These are phyloP conservation scores for Beta lomatogona DNA, from an alignment of 179 eudicot species.

Conservation along the genomic window DNA sequence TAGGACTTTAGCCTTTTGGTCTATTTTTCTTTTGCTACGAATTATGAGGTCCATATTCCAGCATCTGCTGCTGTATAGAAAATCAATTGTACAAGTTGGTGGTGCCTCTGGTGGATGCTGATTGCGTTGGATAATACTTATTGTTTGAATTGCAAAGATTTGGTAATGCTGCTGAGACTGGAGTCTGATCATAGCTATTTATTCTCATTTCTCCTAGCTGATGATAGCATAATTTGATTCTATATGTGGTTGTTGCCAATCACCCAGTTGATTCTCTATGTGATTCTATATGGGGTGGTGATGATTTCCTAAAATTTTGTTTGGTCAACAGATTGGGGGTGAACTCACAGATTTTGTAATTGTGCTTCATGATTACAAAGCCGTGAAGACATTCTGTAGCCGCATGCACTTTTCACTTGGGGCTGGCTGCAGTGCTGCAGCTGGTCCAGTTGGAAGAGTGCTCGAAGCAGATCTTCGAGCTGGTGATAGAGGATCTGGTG, in stretches of 20 bases:
- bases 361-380: conserved; percentile 87
- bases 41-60: background rate
- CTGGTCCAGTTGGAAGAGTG: conserved; percentile 95
- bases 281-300: background rate
- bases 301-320: background rate
- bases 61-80: background rate
- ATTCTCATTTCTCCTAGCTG: background rate
- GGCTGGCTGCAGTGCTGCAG: conserved; percentile 99
- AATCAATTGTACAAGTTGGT: background rate
- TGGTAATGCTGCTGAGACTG: background rate
- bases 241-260: background rate
- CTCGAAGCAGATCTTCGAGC: conserved; percentile 98
- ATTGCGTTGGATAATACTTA: background rate
- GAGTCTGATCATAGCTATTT: background rate
- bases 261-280: background rate
- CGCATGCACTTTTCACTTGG: conserved; percentile 98
- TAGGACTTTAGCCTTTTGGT: background rate
- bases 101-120: background rate
- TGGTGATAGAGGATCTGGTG: conserved; percentile 95
- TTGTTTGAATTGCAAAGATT: background rate
- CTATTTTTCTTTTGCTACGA: background rate
- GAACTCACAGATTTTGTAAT: conserved; percentile 96
- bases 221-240: background rate
- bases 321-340: conserved; percentile 68
- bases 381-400: conserved; percentile 95